Conservation (phyloP, 176 grass and related monocot genomes). For the Coix lacrymajobi region DNA sequence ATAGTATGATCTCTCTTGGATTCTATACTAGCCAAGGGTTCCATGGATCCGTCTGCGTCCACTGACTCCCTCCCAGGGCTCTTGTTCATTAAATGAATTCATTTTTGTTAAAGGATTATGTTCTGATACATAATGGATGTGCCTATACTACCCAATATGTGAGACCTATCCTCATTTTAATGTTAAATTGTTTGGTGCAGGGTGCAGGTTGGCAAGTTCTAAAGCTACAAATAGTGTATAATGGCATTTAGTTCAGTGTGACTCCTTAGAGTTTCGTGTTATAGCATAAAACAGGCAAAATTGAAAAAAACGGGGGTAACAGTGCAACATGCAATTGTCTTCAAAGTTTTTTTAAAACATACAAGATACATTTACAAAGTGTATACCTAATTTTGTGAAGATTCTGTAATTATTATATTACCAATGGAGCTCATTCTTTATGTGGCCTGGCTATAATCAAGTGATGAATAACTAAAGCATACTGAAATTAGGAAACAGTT, state of each 20-base stretch:
- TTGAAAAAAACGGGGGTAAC: neutral
- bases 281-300: neutral
- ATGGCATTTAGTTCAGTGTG: neutral
- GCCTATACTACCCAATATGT: neutral
- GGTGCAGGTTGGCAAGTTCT: neutral
- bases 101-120: neutral
- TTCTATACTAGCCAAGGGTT: neutral
- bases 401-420: neutral
- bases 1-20: neutral
- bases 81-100: neutral
- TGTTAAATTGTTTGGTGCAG: neutral
- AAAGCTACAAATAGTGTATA: neutral
- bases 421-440: neutral
- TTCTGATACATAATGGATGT: neutral
- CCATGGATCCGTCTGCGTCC: neutral
- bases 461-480: neutral
- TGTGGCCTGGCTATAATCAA: neutral
- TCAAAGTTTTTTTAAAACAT: neutral
- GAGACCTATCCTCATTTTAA: neutral
- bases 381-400: neutral
- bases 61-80: neutral
- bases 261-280: neutral
- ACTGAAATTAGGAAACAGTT: neutral
- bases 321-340: neutral
- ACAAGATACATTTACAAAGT: neutral